Base-by-base conservation (phyloP, 2,329 filamentous ascomycete genomes). In the Xylariaceae sp. region DNA sequence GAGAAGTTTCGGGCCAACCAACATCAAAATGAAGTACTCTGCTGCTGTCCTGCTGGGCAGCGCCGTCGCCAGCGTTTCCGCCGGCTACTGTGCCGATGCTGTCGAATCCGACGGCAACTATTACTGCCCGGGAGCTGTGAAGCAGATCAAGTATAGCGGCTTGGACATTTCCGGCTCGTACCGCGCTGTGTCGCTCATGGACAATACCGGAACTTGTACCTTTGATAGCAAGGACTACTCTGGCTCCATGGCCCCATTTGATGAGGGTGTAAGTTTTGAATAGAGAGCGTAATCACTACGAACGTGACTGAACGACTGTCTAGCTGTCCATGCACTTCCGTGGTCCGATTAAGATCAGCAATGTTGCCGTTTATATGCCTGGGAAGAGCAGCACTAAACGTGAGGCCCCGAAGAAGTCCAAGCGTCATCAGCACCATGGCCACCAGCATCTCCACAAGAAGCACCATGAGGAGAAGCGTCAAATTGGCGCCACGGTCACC, bases 321-420 rank as follows among this genome's bases (percentile, higher is more conserved):
- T 35, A 89, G 86, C 73, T 90, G 30, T 88, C 86, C 1, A 68
- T 89, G 54, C 84, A 89, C 65, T 75, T 90, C 62, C 83, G 87
- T 58, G 88, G 87, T 3, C 87, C 87, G 1, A 66, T 88, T 58
- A 70, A 78, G 36, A 64, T 91, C 31, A 82, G 81, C 62, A 77
- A 87, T 57, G 75, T 90, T 47, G 87, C 86, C 11, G 82, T 83
- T 47, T 91, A 90, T 67, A 76, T 74, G 41, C 76, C 81, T n/a
- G 49, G 45, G 10, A 71, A 71, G 18, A 65, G 59, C 50, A 63
- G 58, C 52, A 45, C 49, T 47, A 76, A 74, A 64, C 68, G 71
- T 14, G 61, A 65, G 6, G 47, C 53, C 35, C 30, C 58, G 38
- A 51, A 60, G 39, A 67, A 68, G 57, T 55, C 58, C 22, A 66